Evolutionary conservation across 306 rosid genomes (phyloP), one percentile per base, ranked within the genome.

Genomic region (Betula pendula): DNA sequence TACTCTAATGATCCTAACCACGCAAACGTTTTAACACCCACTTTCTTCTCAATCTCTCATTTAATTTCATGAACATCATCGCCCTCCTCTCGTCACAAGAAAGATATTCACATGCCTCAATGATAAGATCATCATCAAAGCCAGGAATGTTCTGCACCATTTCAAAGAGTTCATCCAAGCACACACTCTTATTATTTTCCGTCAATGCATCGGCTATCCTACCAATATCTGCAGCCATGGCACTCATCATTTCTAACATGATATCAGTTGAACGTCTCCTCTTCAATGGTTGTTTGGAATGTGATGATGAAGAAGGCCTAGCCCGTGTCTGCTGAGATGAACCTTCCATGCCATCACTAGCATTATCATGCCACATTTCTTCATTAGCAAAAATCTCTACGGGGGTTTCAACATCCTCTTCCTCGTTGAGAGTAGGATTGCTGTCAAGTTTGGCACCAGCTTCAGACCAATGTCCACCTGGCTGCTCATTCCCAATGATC

Each of bases 81-180:
- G 85, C 86, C 82, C 78, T 83, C 75, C 85, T 85, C 31, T 88
- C 88, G 44, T 88, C 83, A 17, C 81, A 75, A 59, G 87, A 83
- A 58, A 88, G 78, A 78, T 78, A 88, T 31, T 88, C 91, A 52
- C 91, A 85, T 44, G 89, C 86, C 56, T 88, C 88, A 24, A 88
- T 81, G 71, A 88, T 83, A 33, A 88, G 88, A 83, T 88, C 88
- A 17, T 88, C 88, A 40, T 88, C 91, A 75, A 88, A 88, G 73
- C 63, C 89, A 13, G 80, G 81, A 76, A 83, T 83, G 66, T 74
- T 81, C 33, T 85, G 89, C 70, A 88, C 86, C 75, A 79, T 75
- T 31, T 83, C 86, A 69, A 88, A 84, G 60, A 85, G 89, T 71
- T 88, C 83, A 68, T 88, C 88, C 75, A 85, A 74, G 80, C 83